Percentiles rank a stretch among this genome's conserved stretches.
These are phyloP conservation scores for Dendrocalamus latiflorus DNA, from an alignment of 202 grass and related monocot species.

Conservation along the genomic window DNA sequence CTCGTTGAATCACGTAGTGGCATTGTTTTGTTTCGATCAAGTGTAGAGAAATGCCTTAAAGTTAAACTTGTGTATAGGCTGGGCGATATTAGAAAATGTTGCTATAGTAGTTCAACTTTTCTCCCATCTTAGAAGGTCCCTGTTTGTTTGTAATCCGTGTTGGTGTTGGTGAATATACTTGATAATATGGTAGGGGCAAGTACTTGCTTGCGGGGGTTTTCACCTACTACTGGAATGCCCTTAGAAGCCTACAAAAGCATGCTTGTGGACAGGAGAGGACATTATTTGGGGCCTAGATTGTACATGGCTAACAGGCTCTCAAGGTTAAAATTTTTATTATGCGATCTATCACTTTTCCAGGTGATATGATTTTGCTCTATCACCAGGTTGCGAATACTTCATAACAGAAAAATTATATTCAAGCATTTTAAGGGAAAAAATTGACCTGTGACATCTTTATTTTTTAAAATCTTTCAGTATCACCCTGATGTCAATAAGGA, in stretches of 20 bases:
- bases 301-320: not conserved
- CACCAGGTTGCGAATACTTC: not conserved
- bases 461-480: too few relatives aligned
- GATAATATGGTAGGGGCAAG: not conserved
- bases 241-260: not conserved
- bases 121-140: not conserved
- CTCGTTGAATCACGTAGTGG: too few relatives aligned
- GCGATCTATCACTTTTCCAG: not conserved
- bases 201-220: not conserved
- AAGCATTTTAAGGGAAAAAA: not conserved
- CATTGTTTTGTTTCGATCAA: too few relatives aligned
- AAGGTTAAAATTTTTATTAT: not conserved
- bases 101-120: not conserved
- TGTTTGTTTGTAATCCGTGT: not conserved
- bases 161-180: not conserved
- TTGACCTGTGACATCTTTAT: too few relatives aligned
- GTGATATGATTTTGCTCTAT: not conserved
- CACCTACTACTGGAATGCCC: not conserved
- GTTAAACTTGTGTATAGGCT: too few relatives aligned
- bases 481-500: too few relatives aligned
- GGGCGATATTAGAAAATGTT: too few relatives aligned
- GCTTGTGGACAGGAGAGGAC: not conserved
- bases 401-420: not conserved
- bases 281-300: conserved; percentile 6
- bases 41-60: too few relatives aligned